Percentiles rank a stretch among this genome's conserved stretches.
Conservation (phyloP, 1,284 basidiomycete genomes). For the Ustanciosporium gigantosporum region DNA sequence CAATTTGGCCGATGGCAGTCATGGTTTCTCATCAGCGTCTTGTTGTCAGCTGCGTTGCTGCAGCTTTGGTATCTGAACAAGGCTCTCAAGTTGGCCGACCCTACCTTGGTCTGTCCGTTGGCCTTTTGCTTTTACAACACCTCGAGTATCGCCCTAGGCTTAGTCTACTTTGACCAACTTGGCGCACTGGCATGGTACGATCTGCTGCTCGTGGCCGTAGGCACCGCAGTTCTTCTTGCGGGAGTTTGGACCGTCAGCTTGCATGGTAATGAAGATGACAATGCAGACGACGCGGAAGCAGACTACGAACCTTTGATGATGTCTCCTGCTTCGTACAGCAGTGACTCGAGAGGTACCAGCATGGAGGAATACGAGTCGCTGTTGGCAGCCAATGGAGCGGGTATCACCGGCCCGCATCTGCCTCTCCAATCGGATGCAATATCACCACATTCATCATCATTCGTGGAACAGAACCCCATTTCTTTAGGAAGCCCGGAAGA, state of each 20-base stretch:
- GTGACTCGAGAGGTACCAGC: slow-evolving; percentile 4
- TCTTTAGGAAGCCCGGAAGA: too few species aligned
- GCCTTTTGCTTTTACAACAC: slow-evolving; percentile 96
- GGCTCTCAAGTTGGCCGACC: slow-evolving; percentile 71
- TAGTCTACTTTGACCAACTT: slow-evolving; percentile 90
- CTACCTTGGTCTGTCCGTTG: slow-evolving; percentile 87
- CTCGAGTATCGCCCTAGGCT: slow-evolving; percentile 68
- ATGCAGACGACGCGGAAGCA: slow-evolving; percentile 7
- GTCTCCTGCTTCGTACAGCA: background rate
- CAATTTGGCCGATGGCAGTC: slow-evolving; percentile 82
- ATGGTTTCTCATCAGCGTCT: slow-evolving; percentile 75
- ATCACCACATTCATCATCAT: slow-evolving; percentile 13
- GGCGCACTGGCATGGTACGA: slow-evolving; percentile 72
- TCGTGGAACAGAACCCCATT: too few species aligned
- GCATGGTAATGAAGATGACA: slow-evolving; percentile 28
- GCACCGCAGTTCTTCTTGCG: slow-evolving; percentile 77
- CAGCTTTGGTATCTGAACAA: slow-evolving; percentile 89
- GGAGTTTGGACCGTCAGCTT: slow-evolving; percentile 84
- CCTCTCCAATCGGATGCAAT: slow-evolving; percentile 20
- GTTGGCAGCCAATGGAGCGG: slow-evolving; percentile 39
- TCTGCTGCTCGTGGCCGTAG: slow-evolving; percentile 75
- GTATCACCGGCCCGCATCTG: slow-evolving; percentile 45
- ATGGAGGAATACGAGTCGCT: slow-evolving; percentile 11
- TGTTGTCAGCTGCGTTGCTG: slow-evolving; percentile 74
- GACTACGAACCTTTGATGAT: slow-evolving; percentile 10